A percentile compares a stretch with the other conserved stretches of the same genome.
These are phyloP conservation scores for Plantago elongata DNA, from an alignment of 257 asterid species.

Conservation along the genomic window DNA sequence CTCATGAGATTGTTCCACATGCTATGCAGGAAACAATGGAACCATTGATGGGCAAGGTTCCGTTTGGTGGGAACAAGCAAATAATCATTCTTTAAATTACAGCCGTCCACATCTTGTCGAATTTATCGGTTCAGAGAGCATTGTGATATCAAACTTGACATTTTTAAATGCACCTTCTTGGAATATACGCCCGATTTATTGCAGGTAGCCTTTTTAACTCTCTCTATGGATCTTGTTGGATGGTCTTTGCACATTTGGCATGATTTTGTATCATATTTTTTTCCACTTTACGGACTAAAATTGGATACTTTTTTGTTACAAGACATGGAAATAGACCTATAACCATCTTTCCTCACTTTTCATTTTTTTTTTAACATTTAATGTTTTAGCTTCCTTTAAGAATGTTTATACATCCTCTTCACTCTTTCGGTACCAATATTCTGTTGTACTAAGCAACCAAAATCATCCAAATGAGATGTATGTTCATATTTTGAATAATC, in stretches of 20 bases:
- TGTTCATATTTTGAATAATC: background rate
- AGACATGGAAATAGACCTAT: too few species aligned
- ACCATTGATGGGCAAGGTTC: constrained; percentile 95
- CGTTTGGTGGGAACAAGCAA: constrained; percentile 81
- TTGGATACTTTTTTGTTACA: too few species aligned
- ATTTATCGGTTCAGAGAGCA: constrained; percentile 49
- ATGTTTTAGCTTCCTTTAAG: background rate
- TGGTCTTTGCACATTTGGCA: background rate
- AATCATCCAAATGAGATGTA: too few species aligned
- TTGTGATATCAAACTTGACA: constrained; percentile 84
- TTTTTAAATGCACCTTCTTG: constrained; percentile 88
- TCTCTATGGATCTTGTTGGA: background rate
- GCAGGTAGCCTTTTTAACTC: constrained; percentile 61
- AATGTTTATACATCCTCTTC: too few species aligned
- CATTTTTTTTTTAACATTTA: background rate
- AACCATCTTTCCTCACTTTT: too few species aligned
- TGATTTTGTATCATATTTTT: background rate
- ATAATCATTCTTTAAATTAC: constrained; percentile 58
- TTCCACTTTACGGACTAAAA: too few species aligned
- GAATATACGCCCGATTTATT: constrained; percentile 79
- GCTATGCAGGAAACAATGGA: constrained; percentile 74
- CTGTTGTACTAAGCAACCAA: too few species aligned
- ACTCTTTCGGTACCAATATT: too few species aligned
- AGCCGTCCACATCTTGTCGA: constrained; percentile 91
- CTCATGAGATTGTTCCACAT: constrained; percentile 7